Conservation (phyloP, 257 asterid species). For the Verbena officinalis region DNA sequence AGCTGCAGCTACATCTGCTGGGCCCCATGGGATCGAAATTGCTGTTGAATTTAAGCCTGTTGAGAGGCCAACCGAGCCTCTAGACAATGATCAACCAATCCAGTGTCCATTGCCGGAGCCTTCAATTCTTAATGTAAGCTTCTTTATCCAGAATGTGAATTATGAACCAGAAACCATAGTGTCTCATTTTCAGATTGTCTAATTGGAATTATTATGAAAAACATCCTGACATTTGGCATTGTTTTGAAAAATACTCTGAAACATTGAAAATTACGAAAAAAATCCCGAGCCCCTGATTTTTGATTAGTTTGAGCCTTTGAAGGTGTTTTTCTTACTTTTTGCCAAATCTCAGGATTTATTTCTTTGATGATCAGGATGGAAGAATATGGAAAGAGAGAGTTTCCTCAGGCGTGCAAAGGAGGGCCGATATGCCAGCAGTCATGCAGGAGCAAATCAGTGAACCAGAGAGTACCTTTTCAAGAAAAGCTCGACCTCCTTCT, state of each 20-base stretch:
- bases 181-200: not conserved
- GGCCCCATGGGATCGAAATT: constrained; percentile 66
- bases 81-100: constrained; percentile 73
- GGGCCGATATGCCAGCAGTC: constrained; percentile 51
- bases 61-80: constrained; percentile 80
- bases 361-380: constrained; percentile 62
- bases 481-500: constrained; percentile 47
- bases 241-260: too few species aligned
- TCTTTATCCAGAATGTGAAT: not conserved
- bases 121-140: constrained; percentile 80
- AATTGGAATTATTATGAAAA: too few species aligned
- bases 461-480: constrained; percentile 35
- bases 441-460: constrained; percentile 51
- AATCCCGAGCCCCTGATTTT: too few species aligned
- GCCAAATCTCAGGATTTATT: not conserved
- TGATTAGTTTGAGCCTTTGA: too few species aligned
- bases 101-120: constrained; percentile 94
- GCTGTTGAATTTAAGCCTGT: constrained; percentile 80
- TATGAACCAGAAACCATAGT: not conserved
- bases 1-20: constrained; percentile 45
- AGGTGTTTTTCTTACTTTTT: too few species aligned
- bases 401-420: constrained; percentile 54
- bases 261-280: too few species aligned
- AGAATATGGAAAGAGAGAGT: constrained; percentile 96
- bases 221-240: too few species aligned